Base-by-base conservation (phyloP, 176 grass and related monocot genomes). In the Hyparrhenia diplandra region DNA sequence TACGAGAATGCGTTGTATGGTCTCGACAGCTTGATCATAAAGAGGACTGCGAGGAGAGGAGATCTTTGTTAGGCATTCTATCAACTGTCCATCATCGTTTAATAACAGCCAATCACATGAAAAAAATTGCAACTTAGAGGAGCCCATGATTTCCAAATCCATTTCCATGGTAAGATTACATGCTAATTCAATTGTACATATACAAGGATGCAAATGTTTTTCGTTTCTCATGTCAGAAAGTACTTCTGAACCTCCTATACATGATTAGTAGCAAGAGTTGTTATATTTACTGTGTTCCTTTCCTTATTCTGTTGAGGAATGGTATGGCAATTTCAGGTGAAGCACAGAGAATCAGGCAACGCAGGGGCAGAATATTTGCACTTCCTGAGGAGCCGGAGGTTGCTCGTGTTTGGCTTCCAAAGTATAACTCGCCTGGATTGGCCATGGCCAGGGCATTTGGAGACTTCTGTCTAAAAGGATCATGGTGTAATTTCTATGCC, bases 401-500 rank as follows among this genome's bases (percentile, higher is more conserved):
- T 25, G 75, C 82, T 85, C 84, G 94, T 73, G 91, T 97, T 47
- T 97, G 94, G 94, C 85, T 94, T 74, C 94, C 94, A 4, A 91
- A 97, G 66, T 85, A 91, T 27, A 88, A 94, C 67, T 84, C 84
- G 8, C 94, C 94, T 67, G 94, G 94, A 77, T 67, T 97, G 75
- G 94, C 94, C 66, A 97, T 97, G 94, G 94, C 94, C 60, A 90
- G 91, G 36, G 94, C 94, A 81, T 91, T 97, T 76, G 94, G 94
- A 45, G 94, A 97, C 82, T 97, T 97, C 63, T 94, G 91, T 77
- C 82, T 97, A 9, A 94, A 94, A 97, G 83, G 89, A 97, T 71
- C 91, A 88, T 82, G 94, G 94, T 81, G 61, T 97, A 51, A 97
- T 94, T 68, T 97, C 94, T 36, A 88, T 79, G 65, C 94, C 94